Percentiles rank a stretch among this genome's conserved stretches.
Evolutionary conservation across 768 basidiomycete species (phyloP).

Genomic region (Guyanaporus albipodus): DNA sequence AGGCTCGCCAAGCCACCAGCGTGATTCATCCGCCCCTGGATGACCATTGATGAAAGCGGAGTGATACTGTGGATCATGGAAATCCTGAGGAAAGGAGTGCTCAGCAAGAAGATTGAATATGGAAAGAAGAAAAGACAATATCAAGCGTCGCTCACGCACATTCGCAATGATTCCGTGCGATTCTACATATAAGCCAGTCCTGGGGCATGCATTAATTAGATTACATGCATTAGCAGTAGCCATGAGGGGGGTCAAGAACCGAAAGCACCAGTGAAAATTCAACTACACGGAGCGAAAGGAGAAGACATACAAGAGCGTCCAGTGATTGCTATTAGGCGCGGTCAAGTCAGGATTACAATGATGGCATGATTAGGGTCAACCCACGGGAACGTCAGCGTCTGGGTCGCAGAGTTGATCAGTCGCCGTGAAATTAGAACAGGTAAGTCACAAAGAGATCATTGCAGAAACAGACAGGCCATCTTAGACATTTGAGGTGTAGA

Average conservation of each 20-base stretch:
- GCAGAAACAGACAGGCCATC: too few species aligned
- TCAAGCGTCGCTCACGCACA: constrained; percentile 41
- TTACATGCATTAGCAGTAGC: neutral
- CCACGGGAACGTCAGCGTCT: constrained; percentile 88
- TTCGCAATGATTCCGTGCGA: constrained; percentile 88
- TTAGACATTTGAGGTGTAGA: too few species aligned
- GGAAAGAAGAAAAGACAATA: neutral
- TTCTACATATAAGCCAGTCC: constrained; percentile 84
- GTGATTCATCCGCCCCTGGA: constrained; percentile 51
- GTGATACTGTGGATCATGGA: constrained; percentile 65
- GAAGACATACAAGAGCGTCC: constrained; percentile 67
- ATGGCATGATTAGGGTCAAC: constrained; percentile 25
- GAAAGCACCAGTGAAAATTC: neutral
- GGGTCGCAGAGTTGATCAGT: constrained; percentile 1
- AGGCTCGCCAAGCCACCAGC: constrained; percentile 88
- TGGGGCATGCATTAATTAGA: constrained; percentile 28
- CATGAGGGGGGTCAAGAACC: neutral
- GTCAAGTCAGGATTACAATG: neutral
- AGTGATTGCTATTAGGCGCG: constrained; percentile 63
- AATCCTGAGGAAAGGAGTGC: constrained; percentile 50
- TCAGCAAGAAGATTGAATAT: too few species aligned
- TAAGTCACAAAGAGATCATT: too few species aligned
- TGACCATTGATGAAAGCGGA: constrained; percentile 65
- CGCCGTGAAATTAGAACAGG: too few species aligned
- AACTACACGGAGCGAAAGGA: constrained; percentile 14